Percentiles rank a stretch among this genome's conserved stretches.
Evolutionary conservation across 2,329 filamentous ascomycete species (phyloP).

Genomic region (Colletotrichum incanum): DNA sequence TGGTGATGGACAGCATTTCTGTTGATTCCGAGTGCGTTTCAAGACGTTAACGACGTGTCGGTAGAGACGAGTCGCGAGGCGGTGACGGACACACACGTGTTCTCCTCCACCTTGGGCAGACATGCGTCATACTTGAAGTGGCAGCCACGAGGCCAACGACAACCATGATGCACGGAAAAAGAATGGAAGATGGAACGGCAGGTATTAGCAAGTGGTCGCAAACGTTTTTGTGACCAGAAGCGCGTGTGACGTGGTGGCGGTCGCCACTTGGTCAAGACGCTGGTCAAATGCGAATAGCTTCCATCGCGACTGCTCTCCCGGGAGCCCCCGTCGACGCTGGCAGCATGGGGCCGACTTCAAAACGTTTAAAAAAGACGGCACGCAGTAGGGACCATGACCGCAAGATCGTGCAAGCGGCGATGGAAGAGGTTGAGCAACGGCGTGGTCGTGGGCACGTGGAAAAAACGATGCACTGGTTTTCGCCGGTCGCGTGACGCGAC

Average conservation of each 20-base stretch:
- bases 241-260: background rate
- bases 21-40: background rate
- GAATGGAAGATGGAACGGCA: background rate
- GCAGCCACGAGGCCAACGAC: background rate
- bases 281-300: slow-evolving; percentile 36
- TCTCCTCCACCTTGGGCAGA: slow-evolving; percentile 42
- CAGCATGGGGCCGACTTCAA: background rate
- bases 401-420: too few relatives aligned
- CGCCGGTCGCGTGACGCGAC: slow-evolving; percentile 35
- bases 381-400: too few relatives aligned
- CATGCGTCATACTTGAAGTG: slow-evolving; percentile 32
- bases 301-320: background rate
- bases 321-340: background rate
- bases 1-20: background rate
- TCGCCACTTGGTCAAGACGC: background rate
- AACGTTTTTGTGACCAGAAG: background rate
- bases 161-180: background rate
- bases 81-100: slow-evolving; percentile 39
- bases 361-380: background rate
- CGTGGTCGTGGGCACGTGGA: slow-evolving; percentile 7
- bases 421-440: background rate
- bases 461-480: slow-evolving; percentile 1
- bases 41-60: slow-evolving; percentile 5
- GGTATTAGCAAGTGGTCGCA: background rate
- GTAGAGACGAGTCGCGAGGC: slow-evolving; percentile 8